Base-by-base conservation (phyloP, 2,329 filamentous ascomycete genomes). In the Xylaria sp. region DNA sequence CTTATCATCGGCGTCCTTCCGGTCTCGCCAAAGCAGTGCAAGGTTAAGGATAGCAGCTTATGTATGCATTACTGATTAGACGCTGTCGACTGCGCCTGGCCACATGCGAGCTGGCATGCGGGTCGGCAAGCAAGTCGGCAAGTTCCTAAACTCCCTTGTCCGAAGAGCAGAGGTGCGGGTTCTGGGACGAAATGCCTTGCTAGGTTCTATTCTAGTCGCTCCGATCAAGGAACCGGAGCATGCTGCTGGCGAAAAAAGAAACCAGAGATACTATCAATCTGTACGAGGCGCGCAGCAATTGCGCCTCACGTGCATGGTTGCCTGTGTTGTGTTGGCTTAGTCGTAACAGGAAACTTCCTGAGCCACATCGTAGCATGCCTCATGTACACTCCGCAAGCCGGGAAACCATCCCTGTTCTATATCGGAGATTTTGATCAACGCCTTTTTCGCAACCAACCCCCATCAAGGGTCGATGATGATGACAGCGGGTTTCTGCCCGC, bases 381-480 rank as follows among this genome's bases (percentile, higher is more conserved):
- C 35, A 8, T 49, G 27, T 31, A 54, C 46, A 21, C 47, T 27
- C 38, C 23, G n/a, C 27, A 19, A 21, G 29, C 35, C 51, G 31
- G 46, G 31, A 27, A 17, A 46, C 35, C 31, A 60, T 47, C 60
- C 56, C 40, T 63, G 60, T 40, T 53, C 8, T 52, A 48, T 40
- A 56, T 60, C 60, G 60, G 60, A 63, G 56, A 63, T 60, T 63
- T 63, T 60, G 56, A 60, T 56, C 56, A 63, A 43, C 56, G 17
- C 31, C 23, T 23, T 38, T n/a, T n/a, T n/a, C n/a, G n/a, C n/a
- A n/a, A n/a, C n/a, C n/a, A n/a, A n/a, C n/a, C n/a, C n/a, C n/a
- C n/a, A n/a, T n/a, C n/a, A n/a, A n/a, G n/a, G n/a, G 29, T 25
- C 15, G 17, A 23, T 49, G 31, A 33, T n/a, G 8, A 11, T 33